A percentile compares a stretch with the other conserved stretches of the same genome.
These are phyloP conservation scores for Fagopyrum homotropicum DNA, from an alignment of 148 eudicot genomes.

Conservation along the genomic window DNA sequence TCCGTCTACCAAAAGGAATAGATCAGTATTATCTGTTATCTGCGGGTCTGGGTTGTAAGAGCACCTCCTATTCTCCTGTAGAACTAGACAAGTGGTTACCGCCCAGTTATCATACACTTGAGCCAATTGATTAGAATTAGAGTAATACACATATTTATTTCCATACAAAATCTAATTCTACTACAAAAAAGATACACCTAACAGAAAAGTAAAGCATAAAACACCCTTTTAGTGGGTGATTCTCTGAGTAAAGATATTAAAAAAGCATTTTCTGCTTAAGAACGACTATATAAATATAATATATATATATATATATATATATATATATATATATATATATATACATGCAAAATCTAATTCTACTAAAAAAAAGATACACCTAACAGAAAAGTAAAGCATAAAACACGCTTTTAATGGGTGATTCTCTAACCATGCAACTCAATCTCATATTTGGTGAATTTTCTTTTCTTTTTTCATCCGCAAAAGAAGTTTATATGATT, in stretches of 20 bases:
- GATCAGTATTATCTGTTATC: no score
- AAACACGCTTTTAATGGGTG: neutral
- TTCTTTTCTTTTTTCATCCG: neutral
- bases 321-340: no score
- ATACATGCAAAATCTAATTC: neutral
- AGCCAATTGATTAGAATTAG: neutral
- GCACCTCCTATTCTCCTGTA: no score
- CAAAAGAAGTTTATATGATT: conserved; percentile 15
- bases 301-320: no score
- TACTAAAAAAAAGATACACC: neutral
- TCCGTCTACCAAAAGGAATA: no score
- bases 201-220: conserved; percentile 11
- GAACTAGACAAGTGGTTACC: no score
- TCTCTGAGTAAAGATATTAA: conserved; percentile 8
- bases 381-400: neutral
- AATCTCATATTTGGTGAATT: neutral
- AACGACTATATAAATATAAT: no score
- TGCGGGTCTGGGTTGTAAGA: no score
- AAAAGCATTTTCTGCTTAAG: neutral
- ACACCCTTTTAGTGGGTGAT: neutral
- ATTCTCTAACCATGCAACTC: conserved; percentile 4
- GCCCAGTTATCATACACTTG: no score
- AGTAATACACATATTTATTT: neutral
- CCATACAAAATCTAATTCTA: conserved; percentile 11
- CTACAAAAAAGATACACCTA: conserved; percentile 6